Evolutionary conservation across 805 yeast genomes (phyloP).

Genomic region (Wickerhamiella vanderwaltii): DNA sequence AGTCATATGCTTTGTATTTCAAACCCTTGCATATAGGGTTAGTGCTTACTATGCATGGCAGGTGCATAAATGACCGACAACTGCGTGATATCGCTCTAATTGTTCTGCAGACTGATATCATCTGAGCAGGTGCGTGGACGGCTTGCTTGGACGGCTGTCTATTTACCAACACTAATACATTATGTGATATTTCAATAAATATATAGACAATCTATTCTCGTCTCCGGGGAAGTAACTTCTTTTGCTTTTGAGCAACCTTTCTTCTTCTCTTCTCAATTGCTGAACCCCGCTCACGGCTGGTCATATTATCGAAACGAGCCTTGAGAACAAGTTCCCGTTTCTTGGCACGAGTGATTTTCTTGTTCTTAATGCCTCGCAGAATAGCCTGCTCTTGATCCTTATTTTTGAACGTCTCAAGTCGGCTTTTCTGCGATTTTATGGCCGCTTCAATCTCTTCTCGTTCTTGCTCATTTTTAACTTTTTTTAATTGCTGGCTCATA

Average conservation of each 20-base stretch:
- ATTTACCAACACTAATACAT: too few relatives aligned
- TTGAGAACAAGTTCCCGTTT: conserved; percentile 28
- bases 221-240: conserved; percentile 25
- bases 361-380: conserved; percentile 50
- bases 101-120: too few relatives aligned
- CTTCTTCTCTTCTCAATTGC: conserved; percentile 28
- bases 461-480: conserved; percentile 37
- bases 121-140: too few relatives aligned
- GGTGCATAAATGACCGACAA: too few relatives aligned
- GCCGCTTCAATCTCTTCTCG: conserved; percentile 26
- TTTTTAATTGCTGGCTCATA: conserved; percentile 38
- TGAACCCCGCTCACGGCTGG: conserved; percentile 26
- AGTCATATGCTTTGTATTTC: too few relatives aligned
- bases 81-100: too few relatives aligned
- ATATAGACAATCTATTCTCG: background rate
- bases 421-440: conserved; percentile 26
- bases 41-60: too few relatives aligned
- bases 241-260: conserved; percentile 31
- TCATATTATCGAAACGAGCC: conserved; percentile 29
- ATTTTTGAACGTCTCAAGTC: conserved; percentile 53
- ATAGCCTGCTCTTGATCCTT: conserved; percentile 65
- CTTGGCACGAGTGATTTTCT: conserved; percentile 32
- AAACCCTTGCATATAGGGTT: too few relatives aligned
- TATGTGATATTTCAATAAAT: too few relatives aligned
- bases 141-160: too few relatives aligned